phyloP scores from a whole-genome alignment of 2,329 filamentous ascomycete species.

The Aspergillus sclerotialis region DNA sequence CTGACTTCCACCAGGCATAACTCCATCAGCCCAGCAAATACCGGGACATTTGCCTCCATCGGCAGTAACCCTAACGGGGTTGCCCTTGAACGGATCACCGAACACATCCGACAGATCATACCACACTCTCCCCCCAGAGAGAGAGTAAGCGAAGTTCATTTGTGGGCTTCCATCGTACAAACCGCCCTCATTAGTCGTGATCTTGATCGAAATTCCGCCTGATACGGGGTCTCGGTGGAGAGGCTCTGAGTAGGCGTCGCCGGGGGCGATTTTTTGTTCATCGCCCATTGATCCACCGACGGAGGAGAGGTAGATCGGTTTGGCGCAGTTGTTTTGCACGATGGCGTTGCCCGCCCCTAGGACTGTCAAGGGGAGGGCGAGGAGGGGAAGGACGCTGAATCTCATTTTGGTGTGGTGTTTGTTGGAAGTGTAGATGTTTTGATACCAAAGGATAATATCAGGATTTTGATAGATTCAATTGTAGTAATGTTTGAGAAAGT shows the following conservation, averaged over 20 bases:
- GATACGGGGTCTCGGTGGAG: constrained; percentile 29
- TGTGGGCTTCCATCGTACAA: constrained; percentile 30
- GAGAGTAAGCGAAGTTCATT: constrained; percentile 36
- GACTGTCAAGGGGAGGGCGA: constrained; percentile 21
- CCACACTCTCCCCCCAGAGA: constrained; percentile 24
- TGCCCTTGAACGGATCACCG: constrained; percentile 33
- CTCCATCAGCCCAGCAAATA: constrained; percentile 27
- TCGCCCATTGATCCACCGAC: constrained; percentile 28
- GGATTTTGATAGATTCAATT: too few species aligned
- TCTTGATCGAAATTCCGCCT: constrained; percentile 38
- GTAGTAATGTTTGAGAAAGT: too few species aligned
- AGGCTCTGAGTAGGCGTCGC: constrained; percentile 26
- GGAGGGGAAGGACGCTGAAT: constrained; percentile 18
- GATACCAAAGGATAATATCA: too few species aligned
- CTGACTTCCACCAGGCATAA: constrained; percentile 23
- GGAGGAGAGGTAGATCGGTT: constrained; percentile 32
- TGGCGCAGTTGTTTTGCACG: constrained; percentile 33
- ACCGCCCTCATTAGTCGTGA: constrained; percentile 29
- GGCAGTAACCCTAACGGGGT: constrained; percentile 17
- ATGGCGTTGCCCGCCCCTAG: constrained; percentile 29
- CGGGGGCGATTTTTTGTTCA: constrained; percentile 23
- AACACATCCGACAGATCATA: constrained; percentile 40
- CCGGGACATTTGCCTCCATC: constrained; percentile 14
- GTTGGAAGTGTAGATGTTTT: too few species aligned
- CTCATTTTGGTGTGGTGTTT: background rate